Base-by-base conservation (phyloP, 768 basidiomycete species). In the Russula abietina region DNA sequence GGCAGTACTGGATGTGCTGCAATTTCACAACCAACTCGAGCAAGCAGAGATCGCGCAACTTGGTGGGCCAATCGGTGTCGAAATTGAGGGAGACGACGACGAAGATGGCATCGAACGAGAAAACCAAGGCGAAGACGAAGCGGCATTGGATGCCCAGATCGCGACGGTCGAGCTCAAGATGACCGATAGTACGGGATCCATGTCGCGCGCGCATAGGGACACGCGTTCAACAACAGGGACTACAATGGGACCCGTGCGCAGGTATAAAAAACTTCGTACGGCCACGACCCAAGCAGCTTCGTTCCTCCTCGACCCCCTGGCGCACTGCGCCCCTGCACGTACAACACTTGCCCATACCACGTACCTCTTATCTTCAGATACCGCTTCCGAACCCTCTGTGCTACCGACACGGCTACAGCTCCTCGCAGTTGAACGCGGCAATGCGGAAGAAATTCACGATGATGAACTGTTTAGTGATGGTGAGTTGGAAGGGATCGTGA, bases 381-480 rank as follows among this genome's bases (percentile, higher is more conserved):
- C 69, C 53, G 52, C 69, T n/a, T 3, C 36, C 26, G 49, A 28
- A 36, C 71, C 72, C 68, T 57, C 65, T 14, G 60, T 61, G 22
- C 60, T 69, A 26, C 89, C 84, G 2, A 84, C 86, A 2, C 87
- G 90, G 38, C 78, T 92, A 10, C 87, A 89, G 65, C 73, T 85
- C 30, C 79, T 92, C 38, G 74, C 78, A 0, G 75, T 77, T 12
- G 75, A 77, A 51, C 84, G 87, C 49, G 86, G 88, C 50, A 85
- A 84, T 39, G 78, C 78, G 52, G 75, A 74, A 7, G 76, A 73
- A 24, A 82, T 92, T 22, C 65, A 68, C 1, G 90, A 93, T 63
- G 85, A 89, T 9, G 90, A 91, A 61, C 74, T 92, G 26, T 89
- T 92, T 62, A 80, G 74, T 3, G 79, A 82, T 33, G 86, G 83